These are phyloP conservation scores for Pythium myriotylum DNA, from an alignment of 352 stramenopile genomes.

Conservation along the genomic window DNA sequence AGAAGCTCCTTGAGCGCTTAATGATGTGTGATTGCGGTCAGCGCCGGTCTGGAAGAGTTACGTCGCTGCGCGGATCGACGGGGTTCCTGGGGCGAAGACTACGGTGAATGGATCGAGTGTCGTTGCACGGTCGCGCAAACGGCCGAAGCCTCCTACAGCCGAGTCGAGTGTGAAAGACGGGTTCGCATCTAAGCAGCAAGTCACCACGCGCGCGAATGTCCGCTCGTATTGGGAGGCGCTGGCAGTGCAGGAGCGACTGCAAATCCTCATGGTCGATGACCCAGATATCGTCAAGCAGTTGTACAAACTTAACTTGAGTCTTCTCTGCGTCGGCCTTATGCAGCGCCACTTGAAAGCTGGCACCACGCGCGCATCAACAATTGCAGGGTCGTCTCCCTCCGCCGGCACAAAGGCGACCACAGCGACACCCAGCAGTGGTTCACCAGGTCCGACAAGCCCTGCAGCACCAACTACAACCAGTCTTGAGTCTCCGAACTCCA, in stretches of 20 bases:
- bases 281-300: constrained; percentile 84
- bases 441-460: neutral
- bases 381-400: neutral
- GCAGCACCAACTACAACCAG: neutral
- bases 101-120: neutral
- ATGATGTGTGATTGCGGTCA: constrained; percentile 13
- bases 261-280: constrained; percentile 80
- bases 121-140: constrained; percentile 36
- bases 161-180: neutral
- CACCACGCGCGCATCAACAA: constrained; percentile 1
- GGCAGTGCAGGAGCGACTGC: constrained; percentile 61
- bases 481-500: neutral
- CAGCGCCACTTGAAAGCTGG: constrained; percentile 76
- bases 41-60: constrained; percentile 76
- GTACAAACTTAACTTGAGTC: constrained; percentile 86
- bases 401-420: neutral
- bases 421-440: neutral
- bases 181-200: constrained; percentile 14
- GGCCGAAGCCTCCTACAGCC: constrained; percentile 35
- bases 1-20: neutral
- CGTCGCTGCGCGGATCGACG: constrained; percentile 43
- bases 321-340: constrained; percentile 85
- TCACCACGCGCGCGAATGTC: constrained; percentile 32
- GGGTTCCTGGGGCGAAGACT: neutral
- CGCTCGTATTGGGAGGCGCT: constrained; percentile 72